Base-by-base conservation (phyloP, 495 filamentous ascomycete genomes). In the Lichina pygmaea region DNA sequence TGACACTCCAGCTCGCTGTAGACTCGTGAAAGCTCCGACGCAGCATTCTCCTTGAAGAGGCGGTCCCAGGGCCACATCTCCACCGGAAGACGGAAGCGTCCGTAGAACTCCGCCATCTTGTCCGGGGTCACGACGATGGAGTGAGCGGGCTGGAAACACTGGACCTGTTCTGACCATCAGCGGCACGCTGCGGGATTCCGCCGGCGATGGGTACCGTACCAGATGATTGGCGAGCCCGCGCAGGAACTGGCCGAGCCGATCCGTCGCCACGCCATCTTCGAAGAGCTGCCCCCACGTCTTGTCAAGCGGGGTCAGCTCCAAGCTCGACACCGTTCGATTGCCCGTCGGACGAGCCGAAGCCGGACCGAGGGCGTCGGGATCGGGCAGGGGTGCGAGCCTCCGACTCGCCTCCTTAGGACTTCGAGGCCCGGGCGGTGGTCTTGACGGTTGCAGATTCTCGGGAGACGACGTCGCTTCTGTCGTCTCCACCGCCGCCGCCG, bases 31-130 rank as follows among this genome's bases (percentile, higher is more conserved):
- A 86, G 67, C 30, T 15, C 16, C 8, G 8, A 12, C 7, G 12
- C 10, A 6, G 34, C 11, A 41, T 38, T 3, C 38, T 8, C 2
- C 37, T 11, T 13, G 6, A 34, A 45, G 37, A 42, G 33, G 42
- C 45, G 34, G 6, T 30, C 33, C 76, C 77, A 82, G 41, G 75
- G 69, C 56, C 75, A 78, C 36, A 61, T 58, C 54, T 92, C 84
- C 31, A 65, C 57, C 0, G 70, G 51, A 4, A 86, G 53, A 43
- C 63, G 57, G 46, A 78, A 73, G 44, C 66, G 73, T 16, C 68
- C 61, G 54, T 93, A 93, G 49, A 86, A 86, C 44, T 71, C 66
- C 11, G 73, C 66, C 65, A 94, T 70, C 60, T 93, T 93, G 7
- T 70, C 62, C 3, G 83, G 80, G 0, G 77, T 73, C 33, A 93